phyloP scores from a whole-genome alignment of 345 rosid genomes.

The Populus ilicifolia region DNA sequence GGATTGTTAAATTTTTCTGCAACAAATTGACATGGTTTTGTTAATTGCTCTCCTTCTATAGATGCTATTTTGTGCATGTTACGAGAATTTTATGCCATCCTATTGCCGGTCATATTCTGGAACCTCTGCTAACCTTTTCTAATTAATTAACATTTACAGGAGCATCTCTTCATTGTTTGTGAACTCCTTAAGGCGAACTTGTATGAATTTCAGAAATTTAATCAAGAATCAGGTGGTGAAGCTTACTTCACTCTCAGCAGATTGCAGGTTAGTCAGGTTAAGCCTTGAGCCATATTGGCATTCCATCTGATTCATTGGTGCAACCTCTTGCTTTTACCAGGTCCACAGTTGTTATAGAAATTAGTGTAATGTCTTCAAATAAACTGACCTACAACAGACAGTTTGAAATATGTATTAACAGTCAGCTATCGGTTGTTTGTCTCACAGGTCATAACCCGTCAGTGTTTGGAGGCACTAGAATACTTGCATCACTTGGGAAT shows the following conservation, averaged over 20 bases:
- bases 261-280: conserved; percentile 60
- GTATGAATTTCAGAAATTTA: conserved; percentile 88
- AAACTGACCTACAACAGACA: background rate
- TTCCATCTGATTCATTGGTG: background rate
- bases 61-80: background rate
- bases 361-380: background rate
- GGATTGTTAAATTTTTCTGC: background rate
- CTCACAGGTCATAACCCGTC: conserved; percentile 65
- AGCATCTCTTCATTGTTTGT: conserved; percentile 90
- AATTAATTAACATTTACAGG: conserved; percentile 42
- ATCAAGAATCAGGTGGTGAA: conserved; percentile 77
- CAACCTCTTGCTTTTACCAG: background rate
- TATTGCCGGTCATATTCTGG: background rate
- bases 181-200: conserved; percentile 85
- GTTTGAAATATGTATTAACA: background rate
- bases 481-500: conserved; percentile 81
- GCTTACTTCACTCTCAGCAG: conserved; percentile 64
- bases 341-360: background rate
- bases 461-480: conserved; percentile 87
- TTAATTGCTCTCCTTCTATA: background rate
- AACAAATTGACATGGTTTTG: background rate
- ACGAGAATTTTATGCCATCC: background rate
- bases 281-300: background rate
- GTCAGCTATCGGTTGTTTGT: background rate
- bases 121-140: conserved; percentile 3